Conservation (phyloP, 768 basidiomycete genomes). For the Suillus subluteus region DNA sequence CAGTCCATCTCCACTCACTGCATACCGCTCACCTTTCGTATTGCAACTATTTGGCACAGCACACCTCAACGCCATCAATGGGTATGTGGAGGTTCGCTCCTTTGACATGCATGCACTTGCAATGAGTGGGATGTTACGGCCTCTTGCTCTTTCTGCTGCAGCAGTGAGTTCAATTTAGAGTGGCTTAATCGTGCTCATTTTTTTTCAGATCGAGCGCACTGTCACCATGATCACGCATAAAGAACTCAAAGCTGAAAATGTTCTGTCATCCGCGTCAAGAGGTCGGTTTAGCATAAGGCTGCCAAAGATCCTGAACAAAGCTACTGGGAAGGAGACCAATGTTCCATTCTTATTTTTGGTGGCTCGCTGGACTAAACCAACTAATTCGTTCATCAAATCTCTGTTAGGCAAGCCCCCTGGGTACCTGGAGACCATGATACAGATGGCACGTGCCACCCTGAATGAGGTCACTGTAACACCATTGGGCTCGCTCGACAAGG, state of each 20-base stretch:
- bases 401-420: background rate
- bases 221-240: background rate
- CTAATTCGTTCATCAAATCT: background rate
- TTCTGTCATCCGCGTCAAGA: background rate
- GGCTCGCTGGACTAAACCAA: background rate
- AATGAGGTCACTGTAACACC: background rate
- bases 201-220: background rate
- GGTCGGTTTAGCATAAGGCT: background rate
- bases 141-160: background rate
- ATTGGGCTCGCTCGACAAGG: background rate
- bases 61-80: background rate
- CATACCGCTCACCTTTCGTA: background rate
- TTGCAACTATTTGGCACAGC: background rate
- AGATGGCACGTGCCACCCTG: background rate
- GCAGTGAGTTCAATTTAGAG: background rate
- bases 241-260: background rate
- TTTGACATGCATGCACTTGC: constrained; percentile 40
- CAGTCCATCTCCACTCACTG: background rate
- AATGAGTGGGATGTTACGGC: background rate
- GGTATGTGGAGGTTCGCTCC: background rate
- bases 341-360: constrained; percentile 2
- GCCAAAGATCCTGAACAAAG: constrained; percentile 2
- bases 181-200: background rate
- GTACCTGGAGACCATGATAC: background rate
- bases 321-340: constrained; percentile 5